A percentile compares a stretch with the other conserved stretches of the same genome.
Conservation (phyloP, 2,329 filamentous ascomycete species). For the Orbilia javanica region DNA sequence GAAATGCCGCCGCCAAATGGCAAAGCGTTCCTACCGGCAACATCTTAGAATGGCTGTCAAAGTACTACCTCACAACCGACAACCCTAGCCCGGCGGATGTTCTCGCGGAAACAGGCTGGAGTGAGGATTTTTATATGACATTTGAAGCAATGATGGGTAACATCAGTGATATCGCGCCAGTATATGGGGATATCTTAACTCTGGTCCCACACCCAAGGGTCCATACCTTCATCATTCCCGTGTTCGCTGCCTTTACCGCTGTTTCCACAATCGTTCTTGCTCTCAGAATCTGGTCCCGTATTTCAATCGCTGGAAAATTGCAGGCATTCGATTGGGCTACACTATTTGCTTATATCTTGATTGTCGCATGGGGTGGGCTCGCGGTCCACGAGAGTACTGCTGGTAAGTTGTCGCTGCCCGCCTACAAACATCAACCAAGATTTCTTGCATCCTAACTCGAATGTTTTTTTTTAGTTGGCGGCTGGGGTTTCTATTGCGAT, state of each 20-base stretch:
- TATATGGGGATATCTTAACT: slow-evolving; percentile 36
- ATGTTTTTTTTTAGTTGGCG: slow-evolving; percentile 16
- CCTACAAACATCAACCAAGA: neutral
- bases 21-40: slow-evolving; percentile 13
- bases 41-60: slow-evolving; percentile 40
- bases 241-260: slow-evolving; percentile 50
- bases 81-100: slow-evolving; percentile 41
- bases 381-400: slow-evolving; percentile 44
- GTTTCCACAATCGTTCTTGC: slow-evolving; percentile 41
- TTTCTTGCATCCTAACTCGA: neutral
- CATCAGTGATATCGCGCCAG: slow-evolving; percentile 43
- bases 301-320: slow-evolving; percentile 52
- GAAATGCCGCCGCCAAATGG: slow-evolving; percentile 47
- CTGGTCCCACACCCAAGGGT: slow-evolving; percentile 48
- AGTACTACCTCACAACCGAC: slow-evolving; percentile 50
- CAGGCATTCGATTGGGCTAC: slow-evolving; percentile 52
- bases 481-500: slow-evolving; percentile 54
- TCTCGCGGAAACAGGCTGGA: slow-evolving; percentile 46
- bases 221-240: slow-evolving; percentile 43
- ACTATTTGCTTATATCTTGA: slow-evolving; percentile 32
- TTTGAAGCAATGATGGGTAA: slow-evolving; percentile 51
- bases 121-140: slow-evolving; percentile 40
- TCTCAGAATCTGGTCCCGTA: slow-evolving; percentile 52
- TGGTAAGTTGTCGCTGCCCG: slow-evolving; percentile 29
- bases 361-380: slow-evolving; percentile 44